phyloP scores from a whole-genome alignment of 164 flowering plant species.

The Vitis rupestris region DNA sequence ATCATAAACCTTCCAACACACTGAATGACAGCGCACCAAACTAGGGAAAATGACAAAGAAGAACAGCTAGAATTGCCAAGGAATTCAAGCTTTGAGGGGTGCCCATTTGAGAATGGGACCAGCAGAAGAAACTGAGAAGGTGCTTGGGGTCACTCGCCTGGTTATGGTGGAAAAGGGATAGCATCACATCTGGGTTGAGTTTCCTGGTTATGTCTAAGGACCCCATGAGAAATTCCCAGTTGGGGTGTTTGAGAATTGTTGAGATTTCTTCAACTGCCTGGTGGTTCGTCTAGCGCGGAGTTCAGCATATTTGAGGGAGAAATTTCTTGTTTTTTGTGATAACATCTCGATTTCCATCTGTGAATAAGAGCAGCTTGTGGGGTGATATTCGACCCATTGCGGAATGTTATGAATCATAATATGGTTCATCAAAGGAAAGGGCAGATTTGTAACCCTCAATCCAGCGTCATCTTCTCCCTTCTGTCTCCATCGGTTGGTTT shows the following conservation, averaged over 20 bases:
- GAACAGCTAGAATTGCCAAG: constrained; percentile 44
- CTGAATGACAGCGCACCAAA: constrained; percentile 53
- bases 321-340: background rate
- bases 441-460: no score
- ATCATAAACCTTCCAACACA: constrained; percentile 70
- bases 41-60: constrained; percentile 45
- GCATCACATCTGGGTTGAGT: constrained; percentile 49
- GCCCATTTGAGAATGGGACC: constrained; percentile 44
- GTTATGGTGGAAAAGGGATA: constrained; percentile 38
- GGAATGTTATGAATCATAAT: no score
- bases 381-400: background rate
- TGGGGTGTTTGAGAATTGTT: constrained; percentile 30
- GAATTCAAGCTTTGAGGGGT: constrained; percentile 37
- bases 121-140: constrained; percentile 59
- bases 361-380: background rate
- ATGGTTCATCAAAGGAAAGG: no score
- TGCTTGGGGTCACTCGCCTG: constrained; percentile 32
- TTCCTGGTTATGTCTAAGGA: constrained; percentile 33
- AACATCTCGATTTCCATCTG: background rate
- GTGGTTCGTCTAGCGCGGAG: background rate
- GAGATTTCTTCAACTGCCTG: constrained; percentile 33
- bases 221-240: constrained; percentile 44
- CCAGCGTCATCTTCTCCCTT: no score
- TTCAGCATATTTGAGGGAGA: background rate
- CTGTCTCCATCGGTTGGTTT: no score